Conservation (phyloP, 768 basidiomycete genomes). For the Tricholoma hemisulphureum region DNA sequence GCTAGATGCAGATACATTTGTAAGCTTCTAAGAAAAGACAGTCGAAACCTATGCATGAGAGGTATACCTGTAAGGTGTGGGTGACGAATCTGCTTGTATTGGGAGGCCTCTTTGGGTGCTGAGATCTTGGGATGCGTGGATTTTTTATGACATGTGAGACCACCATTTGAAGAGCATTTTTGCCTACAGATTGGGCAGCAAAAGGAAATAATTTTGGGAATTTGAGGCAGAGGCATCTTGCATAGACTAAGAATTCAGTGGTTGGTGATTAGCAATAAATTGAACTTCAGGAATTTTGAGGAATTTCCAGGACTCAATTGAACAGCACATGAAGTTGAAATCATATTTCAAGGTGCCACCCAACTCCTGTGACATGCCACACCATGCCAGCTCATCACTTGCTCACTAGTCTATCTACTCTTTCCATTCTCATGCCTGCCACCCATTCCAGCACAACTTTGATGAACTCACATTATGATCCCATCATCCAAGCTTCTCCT, state of each 20-base stretch:
- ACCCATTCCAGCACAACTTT: neutral
- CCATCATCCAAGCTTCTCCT: constrained; percentile 1
- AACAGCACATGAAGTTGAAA: neutral
- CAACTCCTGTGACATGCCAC: neutral
- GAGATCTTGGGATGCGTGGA: constrained; percentile 3
- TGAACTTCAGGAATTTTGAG: neutral
- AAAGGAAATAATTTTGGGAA: neutral
- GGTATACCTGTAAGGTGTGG: constrained; percentile 15
- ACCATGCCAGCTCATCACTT: neutral
- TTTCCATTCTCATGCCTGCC: neutral
- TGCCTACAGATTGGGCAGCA: constrained; percentile 1
- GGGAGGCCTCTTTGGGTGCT: constrained; percentile 3
- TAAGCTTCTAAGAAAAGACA: neutral
- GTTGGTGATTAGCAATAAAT: neutral
- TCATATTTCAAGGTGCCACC: neutral
- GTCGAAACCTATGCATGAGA: neutral
- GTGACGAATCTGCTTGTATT: constrained; percentile 9
- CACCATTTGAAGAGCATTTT: constrained; percentile 5
- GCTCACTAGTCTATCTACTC: neutral
- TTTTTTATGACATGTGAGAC: constrained; percentile 8
- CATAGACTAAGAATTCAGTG: neutral
- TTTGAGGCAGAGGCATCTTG: neutral
- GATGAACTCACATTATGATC: neutral
- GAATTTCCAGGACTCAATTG: neutral
- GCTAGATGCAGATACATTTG: constrained; percentile 5